phyloP scores from a whole-genome alignment of 495 filamentous ascomycete genomes.

The Endocarpon pusillum region DNA sequence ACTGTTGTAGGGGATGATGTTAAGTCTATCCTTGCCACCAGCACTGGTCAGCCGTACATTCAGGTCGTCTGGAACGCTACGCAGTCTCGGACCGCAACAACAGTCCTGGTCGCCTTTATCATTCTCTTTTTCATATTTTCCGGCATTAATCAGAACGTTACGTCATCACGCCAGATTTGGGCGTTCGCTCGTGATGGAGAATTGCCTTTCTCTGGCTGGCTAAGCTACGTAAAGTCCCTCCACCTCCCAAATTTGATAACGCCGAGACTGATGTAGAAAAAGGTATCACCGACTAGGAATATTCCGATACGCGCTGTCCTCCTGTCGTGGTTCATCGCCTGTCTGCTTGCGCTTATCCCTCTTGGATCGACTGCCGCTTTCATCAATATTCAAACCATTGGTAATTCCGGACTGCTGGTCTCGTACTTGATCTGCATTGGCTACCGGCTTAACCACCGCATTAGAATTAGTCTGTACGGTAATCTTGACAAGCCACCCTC shows the following conservation, averaged over 20 bases:
- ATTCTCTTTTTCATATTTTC: constrained; percentile 13
- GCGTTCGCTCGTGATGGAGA: constrained; percentile 23
- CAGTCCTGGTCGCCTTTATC: constrained; percentile 15
- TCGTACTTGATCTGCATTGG: constrained; percentile 20
- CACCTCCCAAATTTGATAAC: too few species aligned
- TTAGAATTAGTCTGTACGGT: too few species aligned
- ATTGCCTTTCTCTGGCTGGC: constrained; percentile 19
- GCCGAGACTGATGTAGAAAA: constrained; percentile 4
- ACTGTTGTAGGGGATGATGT: constrained; percentile 20
- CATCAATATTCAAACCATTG: constrained; percentile 16
- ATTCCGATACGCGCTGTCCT: constrained; percentile 16
- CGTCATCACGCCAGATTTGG: constrained; percentile 19
- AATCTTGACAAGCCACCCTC: constrained; percentile 7
- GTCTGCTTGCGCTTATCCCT: neutral
- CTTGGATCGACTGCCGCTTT: constrained; percentile 15
- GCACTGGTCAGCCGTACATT: constrained; percentile 17
- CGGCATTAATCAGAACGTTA: constrained; percentile 17
- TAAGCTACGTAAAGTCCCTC: constrained; percentile 10
- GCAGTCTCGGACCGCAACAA: constrained; percentile 8
- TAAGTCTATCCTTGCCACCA: constrained; percentile 3
- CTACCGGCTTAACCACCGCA: constrained; percentile 12
- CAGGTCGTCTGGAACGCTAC: constrained; percentile 17
- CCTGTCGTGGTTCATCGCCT: constrained; percentile 11
- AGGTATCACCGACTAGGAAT: constrained; percentile 12
- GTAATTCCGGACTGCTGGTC: constrained; percentile 6